Evolutionary conservation across 208 protist genomes (phyloP).

Genomic region (Leptomonas seymouri): DNA sequence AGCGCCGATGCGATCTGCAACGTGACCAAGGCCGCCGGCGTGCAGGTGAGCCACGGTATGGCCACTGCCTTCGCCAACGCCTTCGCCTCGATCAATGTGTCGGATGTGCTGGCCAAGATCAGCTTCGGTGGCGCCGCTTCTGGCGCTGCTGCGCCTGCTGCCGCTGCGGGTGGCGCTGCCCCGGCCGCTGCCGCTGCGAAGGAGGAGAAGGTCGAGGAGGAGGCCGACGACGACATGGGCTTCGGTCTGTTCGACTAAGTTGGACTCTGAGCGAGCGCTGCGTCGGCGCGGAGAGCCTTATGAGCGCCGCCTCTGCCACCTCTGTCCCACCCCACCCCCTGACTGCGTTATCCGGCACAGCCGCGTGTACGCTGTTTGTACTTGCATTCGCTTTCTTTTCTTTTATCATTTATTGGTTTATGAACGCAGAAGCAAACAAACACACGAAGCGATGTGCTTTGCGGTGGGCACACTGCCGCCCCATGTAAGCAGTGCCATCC

Average conservation of each 20-base stretch:
- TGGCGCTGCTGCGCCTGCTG: conserved; percentile 42
- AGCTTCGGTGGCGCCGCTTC: conserved; percentile 64
- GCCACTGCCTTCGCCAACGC: conserved; percentile 67
- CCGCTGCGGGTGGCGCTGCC: conserved; percentile 34
- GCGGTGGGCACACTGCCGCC: too few relatives aligned
- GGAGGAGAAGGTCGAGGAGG: conserved; percentile 74
- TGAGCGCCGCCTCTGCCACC: not conserved
- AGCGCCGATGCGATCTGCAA: conserved; percentile 65
- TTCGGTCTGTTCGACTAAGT: conserved; percentile 92
- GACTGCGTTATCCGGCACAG: too few relatives aligned
- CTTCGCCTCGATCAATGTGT: conserved; percentile 61
- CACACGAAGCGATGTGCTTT: too few relatives aligned
- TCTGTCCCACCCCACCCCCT: not conserved
- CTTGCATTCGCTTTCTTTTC: too few relatives aligned
- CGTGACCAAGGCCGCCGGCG: conserved; percentile 79
- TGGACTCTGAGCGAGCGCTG: not conserved
- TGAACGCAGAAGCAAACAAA: too few relatives aligned
- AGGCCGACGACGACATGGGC: conserved; percentile 88
- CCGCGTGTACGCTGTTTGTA: too few relatives aligned
- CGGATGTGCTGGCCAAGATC: conserved; percentile 72
- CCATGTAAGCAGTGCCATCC: too few relatives aligned
- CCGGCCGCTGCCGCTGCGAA: conserved; percentile 53
- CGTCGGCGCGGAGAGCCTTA: not conserved
- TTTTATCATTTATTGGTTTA: too few relatives aligned
- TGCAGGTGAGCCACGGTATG: conserved; percentile 78